phyloP scores from a whole-genome alignment of 106 monocot species.

The Vanilla planifolia region DNA sequence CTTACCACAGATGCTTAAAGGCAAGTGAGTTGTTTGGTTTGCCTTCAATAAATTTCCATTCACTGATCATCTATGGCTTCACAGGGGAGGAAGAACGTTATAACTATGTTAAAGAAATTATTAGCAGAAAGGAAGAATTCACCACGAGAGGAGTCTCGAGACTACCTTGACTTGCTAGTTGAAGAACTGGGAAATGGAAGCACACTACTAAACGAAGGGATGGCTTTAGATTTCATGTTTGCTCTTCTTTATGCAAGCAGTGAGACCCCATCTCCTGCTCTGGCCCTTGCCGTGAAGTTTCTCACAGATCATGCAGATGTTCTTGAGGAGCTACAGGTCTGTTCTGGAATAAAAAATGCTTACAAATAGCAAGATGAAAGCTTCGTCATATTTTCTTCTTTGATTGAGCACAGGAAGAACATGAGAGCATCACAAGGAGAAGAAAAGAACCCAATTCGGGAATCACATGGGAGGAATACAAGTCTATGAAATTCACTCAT shows the following conservation, averaged over 20 bases:
- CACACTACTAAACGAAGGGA: conserved; percentile 29
- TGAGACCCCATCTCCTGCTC: conserved; percentile 39
- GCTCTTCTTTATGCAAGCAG: conserved; percentile 51
- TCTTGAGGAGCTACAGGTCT: conserved; percentile 26
- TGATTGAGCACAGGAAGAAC: conserved; percentile 26
- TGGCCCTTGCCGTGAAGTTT: conserved; percentile 30
- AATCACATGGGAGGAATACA: conserved; percentile 54
- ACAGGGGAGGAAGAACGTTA: conserved; percentile 47
- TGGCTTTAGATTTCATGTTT: conserved; percentile 56
- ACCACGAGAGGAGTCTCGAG: conserved; percentile 13
- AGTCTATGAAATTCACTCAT: conserved; percentile 44
- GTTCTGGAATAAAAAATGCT: no score
- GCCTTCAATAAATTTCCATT: neutral
- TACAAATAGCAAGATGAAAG: no score
- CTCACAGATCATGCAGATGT: conserved; percentile 35
- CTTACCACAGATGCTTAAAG: conserved; percentile 39
- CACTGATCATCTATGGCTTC: no score
- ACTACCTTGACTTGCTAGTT: conserved; percentile 40
- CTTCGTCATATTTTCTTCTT: neutral
- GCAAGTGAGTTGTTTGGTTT: neutral
- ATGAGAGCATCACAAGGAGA: conserved; percentile 35
- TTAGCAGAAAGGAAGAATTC: conserved; percentile 24
- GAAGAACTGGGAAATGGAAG: conserved; percentile 34
- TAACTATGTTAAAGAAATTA: conserved; percentile 34
- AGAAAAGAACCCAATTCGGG: conserved; percentile 26